Base-by-base conservation (phyloP, 2,329 filamentous ascomycete species). In the Talaromyces sp. region DNA sequence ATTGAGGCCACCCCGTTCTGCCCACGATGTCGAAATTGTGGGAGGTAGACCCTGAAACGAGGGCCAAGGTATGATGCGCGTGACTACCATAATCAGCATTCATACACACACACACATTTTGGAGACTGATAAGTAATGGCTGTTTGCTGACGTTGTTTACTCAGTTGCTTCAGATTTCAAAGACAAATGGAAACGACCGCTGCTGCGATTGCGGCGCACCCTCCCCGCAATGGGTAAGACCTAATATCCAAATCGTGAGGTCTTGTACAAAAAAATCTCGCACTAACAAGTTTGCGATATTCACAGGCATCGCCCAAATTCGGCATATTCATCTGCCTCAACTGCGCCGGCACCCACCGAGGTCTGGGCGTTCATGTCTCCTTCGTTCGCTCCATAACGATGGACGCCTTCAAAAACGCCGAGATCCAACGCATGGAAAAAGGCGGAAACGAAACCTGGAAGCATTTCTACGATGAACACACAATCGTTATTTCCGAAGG, bases 21-120 rank as follows among this genome's bases (percentile, higher is more conserved):
- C 62, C 67, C 66, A 68, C 39, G 10, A 79, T 79, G 78, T 80
- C 87, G 75, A 94, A 93, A 81, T 94, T 97, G 90, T 99, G 95
- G 95, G 95, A 99, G 83, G 93, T 99, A 70, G 95, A 99, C 80
- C 95, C 95, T 58, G 94, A 98, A 84, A 98, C 94, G 68, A 88
- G 92, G 81, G 92, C 90, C 75, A 98, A 98, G 88, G 93, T 96
- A 82, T 37, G 61, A 54, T 50, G 57, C 25, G 52, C 62, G n/a
- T 43, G 49, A 54, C 49, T 35, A n/a, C 27, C 17, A 17, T 54
- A 54, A 11, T 3, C 27, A 11, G 19, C n/a, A 11, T 15, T 3
- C 50, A 56, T 56, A 22, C 2, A 15, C 5, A 11, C 50, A 56
- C 37, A 22, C 2, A 15, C 5, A 11, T 25, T 33, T 56, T 3